A percentile compares a stretch with the other conserved stretches of the same genome.
Conservation (phyloP, 2,329 filamentous ascomycete genomes). For the Penicillium sp. region DNA sequence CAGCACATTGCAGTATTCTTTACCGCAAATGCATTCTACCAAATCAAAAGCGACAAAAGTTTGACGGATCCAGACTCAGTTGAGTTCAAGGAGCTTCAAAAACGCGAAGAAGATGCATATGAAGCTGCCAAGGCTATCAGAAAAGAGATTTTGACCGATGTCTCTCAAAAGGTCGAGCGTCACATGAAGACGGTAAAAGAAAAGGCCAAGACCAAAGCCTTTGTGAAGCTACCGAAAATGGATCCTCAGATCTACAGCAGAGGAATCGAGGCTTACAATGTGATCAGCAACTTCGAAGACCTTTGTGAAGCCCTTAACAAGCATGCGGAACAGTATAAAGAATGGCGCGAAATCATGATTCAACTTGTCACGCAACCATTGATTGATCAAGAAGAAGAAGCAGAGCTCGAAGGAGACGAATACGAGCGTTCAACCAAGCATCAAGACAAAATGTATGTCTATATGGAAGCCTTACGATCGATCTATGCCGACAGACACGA, state of each 20-base stretch:
- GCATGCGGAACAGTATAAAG: conserved; percentile 70
- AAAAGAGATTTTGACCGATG: conserved; percentile 70
- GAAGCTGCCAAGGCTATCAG: conserved; percentile 76
- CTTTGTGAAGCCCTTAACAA: conserved; percentile 68
- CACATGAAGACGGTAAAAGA: conserved; percentile 65
- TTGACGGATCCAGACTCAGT: conserved; percentile 68
- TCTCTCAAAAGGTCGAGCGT: conserved; percentile 59
- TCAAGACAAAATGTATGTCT: conserved; percentile 87
- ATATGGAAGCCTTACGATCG: conserved; percentile 75
- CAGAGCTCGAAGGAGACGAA: conserved; percentile 83
- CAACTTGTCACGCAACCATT: conserved; percentile 72
- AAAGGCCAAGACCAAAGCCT: conserved; percentile 55
- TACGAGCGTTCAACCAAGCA: conserved; percentile 83
- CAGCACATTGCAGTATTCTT: conserved; percentile 85
- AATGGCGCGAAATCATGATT: conserved; percentile 74
- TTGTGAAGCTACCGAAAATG: conserved; percentile 66
- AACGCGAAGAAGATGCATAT: conserved; percentile 71
- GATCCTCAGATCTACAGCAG: conserved; percentile 53
- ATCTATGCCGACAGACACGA: conserved; percentile 77
- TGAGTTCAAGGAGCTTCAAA: conserved; percentile 67
- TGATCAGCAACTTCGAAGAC: conserved; percentile 66
- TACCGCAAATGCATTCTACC: conserved; percentile 77
- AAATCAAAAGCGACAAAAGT: conserved; percentile 72
- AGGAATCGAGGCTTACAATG: conserved; percentile 72
- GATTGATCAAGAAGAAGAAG: conserved; percentile 77